phyloP scores from a whole-genome alignment of 148 eudicot genomes.

The Spergularia marina region DNA sequence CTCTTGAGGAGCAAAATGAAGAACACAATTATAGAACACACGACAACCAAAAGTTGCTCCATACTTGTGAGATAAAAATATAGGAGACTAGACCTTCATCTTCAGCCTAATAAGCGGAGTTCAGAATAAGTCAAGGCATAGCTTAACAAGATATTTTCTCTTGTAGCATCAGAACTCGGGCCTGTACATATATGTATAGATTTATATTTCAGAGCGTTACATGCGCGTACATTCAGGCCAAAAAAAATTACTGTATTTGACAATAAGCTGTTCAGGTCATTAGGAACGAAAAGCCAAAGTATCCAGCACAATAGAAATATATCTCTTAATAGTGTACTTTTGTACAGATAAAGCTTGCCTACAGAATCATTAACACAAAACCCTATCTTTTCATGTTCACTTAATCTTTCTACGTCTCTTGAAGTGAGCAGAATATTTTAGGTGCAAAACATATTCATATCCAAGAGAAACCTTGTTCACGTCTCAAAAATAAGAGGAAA shows the following conservation, averaged over 20 bases:
- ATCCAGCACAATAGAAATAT: no score
- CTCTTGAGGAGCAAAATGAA: not conserved
- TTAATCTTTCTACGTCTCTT: no score
- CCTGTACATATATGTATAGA: slow-evolving; percentile 32
- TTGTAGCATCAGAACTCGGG: slow-evolving; percentile 53
- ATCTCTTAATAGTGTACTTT: not conserved
- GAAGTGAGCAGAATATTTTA: no score
- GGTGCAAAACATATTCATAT: no score
- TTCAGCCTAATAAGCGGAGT: slow-evolving; percentile 6
- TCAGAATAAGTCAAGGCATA: slow-evolving; percentile 33
- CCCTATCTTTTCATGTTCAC: no score
- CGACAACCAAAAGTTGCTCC: not conserved
- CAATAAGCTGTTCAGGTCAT: not conserved
- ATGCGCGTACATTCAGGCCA: not conserved
- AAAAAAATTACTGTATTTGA: not conserved
- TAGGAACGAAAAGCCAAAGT: not conserved
- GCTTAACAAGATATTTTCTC: slow-evolving; percentile 42
- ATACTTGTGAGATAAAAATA: slow-evolving; percentile 5
- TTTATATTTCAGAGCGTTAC: not conserved
- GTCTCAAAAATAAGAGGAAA: no score
- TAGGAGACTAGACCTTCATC: slow-evolving; percentile 13
- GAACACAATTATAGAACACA: not conserved
- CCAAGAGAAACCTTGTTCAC: no score
- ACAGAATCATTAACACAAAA: no score
- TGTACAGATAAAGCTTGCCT: no score